Conservation (phyloP, 164 flowering plant species). For the Liriodendron chinense region DNA sequence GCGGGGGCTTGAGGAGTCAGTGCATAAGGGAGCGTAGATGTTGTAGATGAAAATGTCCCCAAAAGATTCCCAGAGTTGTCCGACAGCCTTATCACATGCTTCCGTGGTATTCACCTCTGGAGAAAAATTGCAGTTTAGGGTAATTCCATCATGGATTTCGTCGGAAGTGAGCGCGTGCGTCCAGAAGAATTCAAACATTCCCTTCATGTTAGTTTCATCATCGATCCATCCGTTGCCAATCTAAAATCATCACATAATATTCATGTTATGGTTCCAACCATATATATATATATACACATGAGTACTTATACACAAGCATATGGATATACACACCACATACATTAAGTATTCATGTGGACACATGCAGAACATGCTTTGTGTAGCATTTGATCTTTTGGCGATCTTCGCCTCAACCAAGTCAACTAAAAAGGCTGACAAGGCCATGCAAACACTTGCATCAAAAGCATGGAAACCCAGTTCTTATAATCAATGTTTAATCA, state of each 20-base stretch:
- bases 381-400: not conserved
- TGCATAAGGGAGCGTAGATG: conserved; percentile 49
- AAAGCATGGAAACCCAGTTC: not conserved
- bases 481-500: not conserved
- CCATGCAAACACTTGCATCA: too few species aligned
- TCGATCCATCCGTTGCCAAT: conserved; percentile 51
- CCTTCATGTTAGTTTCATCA: conserved; percentile 40
- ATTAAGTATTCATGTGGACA: too few species aligned
- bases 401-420: too few species aligned
- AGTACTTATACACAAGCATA: too few species aligned
- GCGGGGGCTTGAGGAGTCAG: conserved; percentile 7
- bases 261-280: not conserved
- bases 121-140: conserved; percentile 43
- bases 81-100: not conserved
- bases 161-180: conserved; percentile 60
- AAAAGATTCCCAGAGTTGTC: conserved; percentile 31
- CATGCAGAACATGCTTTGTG: not conserved
- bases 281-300: too few species aligned
- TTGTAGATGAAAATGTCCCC: conserved; percentile 51
- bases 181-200: conserved; percentile 61
- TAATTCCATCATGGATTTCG: conserved; percentile 30
- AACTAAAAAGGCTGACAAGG: too few species aligned
- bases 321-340: too few species aligned
- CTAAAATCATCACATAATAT: conserved; percentile 17
- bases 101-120: not conserved